Evolutionary conservation across 257 asterid species (phyloP).

Genomic region (Nemophila menziesii): DNA sequence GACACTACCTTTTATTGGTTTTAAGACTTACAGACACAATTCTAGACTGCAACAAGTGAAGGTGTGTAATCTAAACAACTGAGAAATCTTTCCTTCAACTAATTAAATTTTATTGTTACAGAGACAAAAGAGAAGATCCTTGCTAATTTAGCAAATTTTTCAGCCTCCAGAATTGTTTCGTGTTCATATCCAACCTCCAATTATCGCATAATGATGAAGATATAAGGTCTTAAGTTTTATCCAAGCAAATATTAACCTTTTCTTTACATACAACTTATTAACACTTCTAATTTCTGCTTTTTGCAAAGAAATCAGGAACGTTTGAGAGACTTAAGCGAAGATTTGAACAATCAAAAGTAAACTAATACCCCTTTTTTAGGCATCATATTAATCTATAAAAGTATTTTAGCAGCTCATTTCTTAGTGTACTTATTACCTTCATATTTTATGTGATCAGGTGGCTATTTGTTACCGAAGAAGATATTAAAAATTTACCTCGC

Average conservation of each 20-base stretch:
- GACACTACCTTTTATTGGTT: too few relatives aligned
- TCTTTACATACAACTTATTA: slow-evolving; percentile 7
- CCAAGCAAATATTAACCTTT: slow-evolving; percentile 5
- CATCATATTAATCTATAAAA: not conserved
- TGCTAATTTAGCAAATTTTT: too few relatives aligned
- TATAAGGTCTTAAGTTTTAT: too few relatives aligned
- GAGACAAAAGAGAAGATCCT: too few relatives aligned
- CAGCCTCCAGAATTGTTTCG: too few relatives aligned
- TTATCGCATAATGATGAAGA: slow-evolving; percentile 4
- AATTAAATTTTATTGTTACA: too few relatives aligned
- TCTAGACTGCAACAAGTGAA: too few relatives aligned
- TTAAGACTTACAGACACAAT: too few relatives aligned
- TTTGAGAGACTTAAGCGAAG: slow-evolving; percentile 33
- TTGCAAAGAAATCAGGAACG: slow-evolving; percentile 35
- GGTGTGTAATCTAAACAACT: too few relatives aligned
- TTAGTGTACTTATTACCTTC: slow-evolving; percentile 6
- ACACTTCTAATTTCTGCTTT: slow-evolving; percentile 6
- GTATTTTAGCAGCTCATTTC: slow-evolving; percentile 3
- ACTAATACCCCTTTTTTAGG: slow-evolving; percentile 3
- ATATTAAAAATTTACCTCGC: slow-evolving; percentile 68
- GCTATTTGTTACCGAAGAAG: slow-evolving; percentile 88
- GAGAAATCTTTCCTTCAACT: too few relatives aligned
- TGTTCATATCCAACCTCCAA: too few relatives aligned
- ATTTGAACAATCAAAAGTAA: slow-evolving; percentile 32
- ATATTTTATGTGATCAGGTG: slow-evolving; percentile 34